Evolutionary conservation across 495 filamentous ascomycete genomes (phyloP), one percentile per base, ranked within the genome.

Genomic region (Coniosporium apollinis): DNA sequence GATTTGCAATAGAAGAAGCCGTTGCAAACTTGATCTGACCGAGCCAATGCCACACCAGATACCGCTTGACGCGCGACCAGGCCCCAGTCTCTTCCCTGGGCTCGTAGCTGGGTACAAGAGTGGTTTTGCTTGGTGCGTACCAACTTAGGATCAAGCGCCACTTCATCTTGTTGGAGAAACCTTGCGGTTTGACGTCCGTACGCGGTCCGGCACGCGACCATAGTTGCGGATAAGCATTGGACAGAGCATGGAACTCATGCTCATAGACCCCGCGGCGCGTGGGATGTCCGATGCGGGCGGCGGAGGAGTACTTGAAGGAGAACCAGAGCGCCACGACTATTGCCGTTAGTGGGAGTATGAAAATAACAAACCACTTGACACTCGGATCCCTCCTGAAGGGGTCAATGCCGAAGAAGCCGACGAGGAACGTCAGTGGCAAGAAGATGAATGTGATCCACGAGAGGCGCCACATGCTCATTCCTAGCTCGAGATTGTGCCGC

Each of bases 331-430:
- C 28, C n/a, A 68, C 16, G 18, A 70, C 53, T 11, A 65, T 22
- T 4, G 57, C 9, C 50, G 66, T 55, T 38, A 70, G 51, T 1
- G 67, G 65, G 24, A 63, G 37, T 0, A 57, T 49, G 14, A 52
- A 30, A 19, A 66, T 52, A 47, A 70, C 69, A 38, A 59, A 69
- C 58, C 61, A 72, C 50, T 58, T 64, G 17, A 71, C 61, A 13
- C 40, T 50, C 5, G 65, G 66, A 34, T 58, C 44, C n/a, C 19
- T 24, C 7, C 28, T 10, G 36, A 70, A 62, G 15, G 51, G 49
- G 34, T 67, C 66, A 66, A 72, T 71, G 29, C 67, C 68, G 36
- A 70, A 69, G 43, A 69, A 62, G 5, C 57, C 52, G 25, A 50
- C 51, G 7, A 69, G 55, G 32, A 69, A 72, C 3, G 62, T 69